These are phyloP conservation scores for Colletotrichum sidae DNA, from an alignment of 2,329 filamentous ascomycete genomes.

Conservation along the genomic window DNA sequence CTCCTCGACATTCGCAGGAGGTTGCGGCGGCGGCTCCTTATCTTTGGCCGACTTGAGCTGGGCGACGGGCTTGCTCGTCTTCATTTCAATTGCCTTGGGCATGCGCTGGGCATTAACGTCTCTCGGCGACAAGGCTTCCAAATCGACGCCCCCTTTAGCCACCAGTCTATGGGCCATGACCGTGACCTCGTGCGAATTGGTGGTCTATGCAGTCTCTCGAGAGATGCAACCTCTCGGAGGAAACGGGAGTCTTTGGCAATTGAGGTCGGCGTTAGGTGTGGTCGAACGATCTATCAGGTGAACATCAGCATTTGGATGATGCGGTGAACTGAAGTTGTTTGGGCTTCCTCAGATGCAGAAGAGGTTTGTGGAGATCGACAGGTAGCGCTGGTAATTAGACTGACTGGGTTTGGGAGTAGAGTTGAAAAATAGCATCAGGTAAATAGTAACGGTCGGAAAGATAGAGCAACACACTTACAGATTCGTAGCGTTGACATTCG, in stretches of 20 bases:
- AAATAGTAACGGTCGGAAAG: conserved; percentile 8
- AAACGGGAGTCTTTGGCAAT: background rate
- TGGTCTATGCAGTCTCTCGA: conserved; percentile 14
- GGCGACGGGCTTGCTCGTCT: conserved; percentile 56
- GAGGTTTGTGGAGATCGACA: background rate
- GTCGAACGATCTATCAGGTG: conserved; percentile 14
- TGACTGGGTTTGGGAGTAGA: background rate
- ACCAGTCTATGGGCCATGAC: conserved; percentile 62
- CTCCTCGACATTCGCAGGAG: conserved; percentile 69
- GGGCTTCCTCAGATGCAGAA: background rate
- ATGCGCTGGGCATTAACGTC: conserved; percentile 72
- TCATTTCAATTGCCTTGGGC: conserved; percentile 59
- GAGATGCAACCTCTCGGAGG: conserved; percentile 13
- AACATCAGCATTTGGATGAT: conserved; percentile 18
- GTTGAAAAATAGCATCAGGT: conserved; percentile 1
- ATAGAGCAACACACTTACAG: conserved; percentile 41
- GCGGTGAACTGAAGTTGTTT: too few species aligned
- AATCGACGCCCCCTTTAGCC: conserved; percentile 63
- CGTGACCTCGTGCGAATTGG: conserved; percentile 14
- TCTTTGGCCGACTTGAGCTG: conserved; percentile 69
- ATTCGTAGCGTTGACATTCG: conserved; percentile 44
- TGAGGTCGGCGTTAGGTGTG: conserved; percentile 11
- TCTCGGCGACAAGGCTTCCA: conserved; percentile 73
- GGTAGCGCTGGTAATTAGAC: too few species aligned
- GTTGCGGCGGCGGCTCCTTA: conserved; percentile 75